Base-by-base conservation (phyloP, 768 basidiomycete genomes). In the Galerina marginata region DNA sequence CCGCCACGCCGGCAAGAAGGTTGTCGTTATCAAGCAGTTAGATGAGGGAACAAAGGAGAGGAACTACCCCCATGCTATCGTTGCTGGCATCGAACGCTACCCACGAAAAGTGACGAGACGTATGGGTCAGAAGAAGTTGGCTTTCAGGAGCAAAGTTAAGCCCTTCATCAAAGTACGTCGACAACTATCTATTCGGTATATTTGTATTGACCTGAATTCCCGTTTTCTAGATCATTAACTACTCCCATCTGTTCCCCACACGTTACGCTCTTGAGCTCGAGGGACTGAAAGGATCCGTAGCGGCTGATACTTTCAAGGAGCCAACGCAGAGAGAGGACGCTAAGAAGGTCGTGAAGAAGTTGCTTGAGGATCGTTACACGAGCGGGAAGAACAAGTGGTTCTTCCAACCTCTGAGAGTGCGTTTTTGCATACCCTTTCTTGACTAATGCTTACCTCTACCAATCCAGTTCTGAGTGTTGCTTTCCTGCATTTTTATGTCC, bases 1-100 rank as follows among this genome's bases (percentile, higher is more conserved):
- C 75, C 95, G 97, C 75, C 97, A 98, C 77, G 97, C 97, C 67
- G 97, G 97, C 74, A 95, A 93, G 84, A 99, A 99, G 85, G 96
- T 98, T 68, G 96, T 99, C 63, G 92, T 99, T 67, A 95, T 99
- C 79, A 97, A 96, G 81, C 96, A 98, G 79, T 75, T 89, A 64
- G 97, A 99, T 74, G 97, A 99, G 75, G 96, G 96, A 43, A 94
- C 91, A 69, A 98, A 98, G 81, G 94, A 95, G 69, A 86, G 93
- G 64, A 93, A 90, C 58, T 99, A 97, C 82, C 93, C 96, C 66
- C 95, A 99, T 76, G 97, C 97, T 69, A 90, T 99, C 73, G 96
- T 99, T 73, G 97, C 95, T 60, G 97, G 97, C 67, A 87, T 99
- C 74, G 96, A 99, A 83, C 88, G 95, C 68, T 98, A 97, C 88